Evolutionary conservation across 2,329 filamentous ascomycete species (phyloP), one percentile per base, ranked within the genome.

Genomic region (Cordyceps tenuipes): DNA sequence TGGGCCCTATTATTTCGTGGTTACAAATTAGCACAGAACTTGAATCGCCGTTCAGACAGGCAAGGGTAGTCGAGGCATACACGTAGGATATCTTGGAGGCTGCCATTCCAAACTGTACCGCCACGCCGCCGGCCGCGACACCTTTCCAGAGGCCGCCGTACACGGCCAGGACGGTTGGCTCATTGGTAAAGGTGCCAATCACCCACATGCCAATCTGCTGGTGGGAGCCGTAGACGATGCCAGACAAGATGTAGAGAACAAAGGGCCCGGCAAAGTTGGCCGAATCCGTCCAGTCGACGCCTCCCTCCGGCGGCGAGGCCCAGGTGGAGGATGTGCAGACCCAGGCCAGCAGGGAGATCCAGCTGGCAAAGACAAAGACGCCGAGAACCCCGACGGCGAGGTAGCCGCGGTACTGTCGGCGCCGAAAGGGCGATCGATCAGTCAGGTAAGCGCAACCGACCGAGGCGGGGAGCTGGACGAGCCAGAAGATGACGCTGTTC

Each of bases 131-230:
- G 6, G 62, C 59, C 19, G 62, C 57, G 17, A 61, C 60, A 15
- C 63, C 63, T 21, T 62, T 63, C 39, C 60, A 64, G 6, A 62
- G 52, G 8, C 62, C 62, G 21, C 58, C 62, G 29, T 61, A 62
- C 10, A 57, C 48, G 43, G 63, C 60, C 8, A 63, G 50, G 15
- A 53, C 57, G 19, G 57, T 61, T 3, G 63, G 63, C 21, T 64
- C 62, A 23, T 64, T 64, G 23, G 63, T 62, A 52, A 64, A 62
- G 17, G 63, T 52, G 9, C 63, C 60, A 31, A 64, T 61, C 26
- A 63, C 60, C 52, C 60, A 64, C 52, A 62, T 61, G 12, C 55
- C 60, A 17, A 60, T 57, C 17, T 64, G 57, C 23, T 63, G 62
- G 44, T 60, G 57, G 21, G 53, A 63, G 51, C 59, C 55, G 49